Percentiles rank a stretch among this genome's conserved stretches.
phyloP scores from a whole-genome alignment of 2,329 filamentous ascomycete genomes.

The Xylariaceae sp. region DNA sequence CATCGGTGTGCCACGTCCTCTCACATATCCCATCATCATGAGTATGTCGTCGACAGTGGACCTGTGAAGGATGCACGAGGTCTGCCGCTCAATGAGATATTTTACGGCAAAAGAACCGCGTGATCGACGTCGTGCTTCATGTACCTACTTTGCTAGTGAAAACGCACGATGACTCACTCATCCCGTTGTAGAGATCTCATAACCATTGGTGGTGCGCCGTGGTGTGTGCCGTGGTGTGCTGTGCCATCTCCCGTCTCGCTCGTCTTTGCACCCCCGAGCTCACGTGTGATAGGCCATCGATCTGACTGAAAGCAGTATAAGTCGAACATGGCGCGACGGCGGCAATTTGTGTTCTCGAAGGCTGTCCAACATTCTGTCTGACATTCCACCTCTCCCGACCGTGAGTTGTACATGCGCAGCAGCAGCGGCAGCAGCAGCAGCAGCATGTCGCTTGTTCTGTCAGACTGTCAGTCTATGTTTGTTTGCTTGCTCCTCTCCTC shows the following conservation, averaged over 20 bases:
- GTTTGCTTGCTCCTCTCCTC: background rate
- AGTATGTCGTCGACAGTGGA: background rate
- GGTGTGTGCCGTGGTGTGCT: background rate
- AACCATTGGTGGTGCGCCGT: background rate
- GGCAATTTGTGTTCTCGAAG: background rate
- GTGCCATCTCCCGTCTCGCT: background rate
- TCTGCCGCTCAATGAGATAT: constrained; percentile 1
- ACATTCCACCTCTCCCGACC: background rate
- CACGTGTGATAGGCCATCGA: background rate
- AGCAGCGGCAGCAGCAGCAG: background rate
- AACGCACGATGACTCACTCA: constrained; percentile 24
- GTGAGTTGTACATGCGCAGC: background rate
- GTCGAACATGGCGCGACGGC: background rate
- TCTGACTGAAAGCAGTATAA: background rate
- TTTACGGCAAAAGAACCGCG: constrained; percentile 8
- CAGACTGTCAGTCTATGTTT: background rate
- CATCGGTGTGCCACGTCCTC: background rate
- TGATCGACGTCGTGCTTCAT: constrained; percentile 2
- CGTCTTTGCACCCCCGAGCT: background rate
- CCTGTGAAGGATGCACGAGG: background rate
- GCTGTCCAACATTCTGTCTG: background rate
- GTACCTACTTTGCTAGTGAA: constrained; percentile 8
- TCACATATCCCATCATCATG: background rate
- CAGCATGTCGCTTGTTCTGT: background rate
- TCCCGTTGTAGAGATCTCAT: constrained; percentile 7